A percentile compares a stretch with the other conserved stretches of the same genome.
Evolutionary conservation across 257 asterid genomes (phyloP).

Genomic region (Anisodus acutangulus): DNA sequence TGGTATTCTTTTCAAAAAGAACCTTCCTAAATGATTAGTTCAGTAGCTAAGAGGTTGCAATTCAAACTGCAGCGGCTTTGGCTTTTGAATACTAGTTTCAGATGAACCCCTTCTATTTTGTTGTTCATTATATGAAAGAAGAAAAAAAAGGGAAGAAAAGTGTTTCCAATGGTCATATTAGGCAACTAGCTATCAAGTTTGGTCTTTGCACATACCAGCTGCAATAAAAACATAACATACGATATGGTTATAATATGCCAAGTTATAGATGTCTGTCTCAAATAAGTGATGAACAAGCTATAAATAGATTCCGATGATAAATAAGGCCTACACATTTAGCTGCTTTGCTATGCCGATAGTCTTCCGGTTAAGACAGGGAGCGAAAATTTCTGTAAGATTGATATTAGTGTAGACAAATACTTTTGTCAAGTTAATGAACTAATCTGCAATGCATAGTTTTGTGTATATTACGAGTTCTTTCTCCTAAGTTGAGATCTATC

Average conservation of each 20-base stretch:
- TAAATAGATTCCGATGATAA: background rate
- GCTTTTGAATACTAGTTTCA: background rate
- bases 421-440: background rate
- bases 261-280: background rate
- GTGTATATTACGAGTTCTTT: background rate
- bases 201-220: background rate
- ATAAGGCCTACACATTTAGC: background rate
- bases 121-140: background rate
- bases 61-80: background rate
- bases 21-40: background rate
- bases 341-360: background rate
- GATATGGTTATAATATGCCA: background rate
- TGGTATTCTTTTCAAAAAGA: background rate
- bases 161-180: background rate
- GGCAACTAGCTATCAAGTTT: background rate
- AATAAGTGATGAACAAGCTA: background rate
- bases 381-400: background rate
- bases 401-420: background rate
- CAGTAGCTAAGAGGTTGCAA: background rate
- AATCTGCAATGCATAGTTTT: background rate
- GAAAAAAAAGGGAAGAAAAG: background rate
- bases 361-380: background rate
- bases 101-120: background rate
- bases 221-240: background rate
- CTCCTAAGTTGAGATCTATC: background rate